Conservation (phyloP, 768 basidiomycete genomes). For the Tephrocybe sp. region DNA sequence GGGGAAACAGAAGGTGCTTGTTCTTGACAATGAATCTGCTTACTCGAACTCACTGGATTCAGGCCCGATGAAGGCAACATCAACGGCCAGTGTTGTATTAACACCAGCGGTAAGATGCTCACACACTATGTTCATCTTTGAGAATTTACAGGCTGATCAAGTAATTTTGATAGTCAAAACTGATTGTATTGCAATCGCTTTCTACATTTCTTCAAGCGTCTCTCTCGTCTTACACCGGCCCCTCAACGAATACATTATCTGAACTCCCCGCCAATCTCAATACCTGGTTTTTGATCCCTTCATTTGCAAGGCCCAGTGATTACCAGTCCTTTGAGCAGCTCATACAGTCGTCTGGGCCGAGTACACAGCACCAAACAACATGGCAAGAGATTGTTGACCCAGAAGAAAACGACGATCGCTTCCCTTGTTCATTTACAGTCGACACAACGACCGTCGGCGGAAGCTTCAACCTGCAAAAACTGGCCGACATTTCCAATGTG, state of each 20-base stretch:
- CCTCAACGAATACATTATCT: slow-evolving; percentile 2
- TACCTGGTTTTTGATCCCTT: slow-evolving; percentile 65
- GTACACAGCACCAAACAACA: slow-evolving; percentile 8
- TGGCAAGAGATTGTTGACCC: slow-evolving; percentile 38
- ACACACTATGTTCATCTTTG: not conserved
- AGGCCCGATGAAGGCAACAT: slow-evolving; percentile 50
- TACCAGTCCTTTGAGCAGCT: slow-evolving; percentile 54
- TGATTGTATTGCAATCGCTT: slow-evolving; percentile 73
- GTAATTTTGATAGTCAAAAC: slow-evolving; percentile 58
- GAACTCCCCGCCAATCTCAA: slow-evolving; percentile 25
- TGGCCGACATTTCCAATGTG: slow-evolving; percentile 10
- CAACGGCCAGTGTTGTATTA: slow-evolving; percentile 64
- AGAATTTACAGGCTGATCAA: not conserved
- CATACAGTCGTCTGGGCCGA: slow-evolving; percentile 29
- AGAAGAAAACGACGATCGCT: slow-evolving; percentile 35
- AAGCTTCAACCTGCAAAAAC: slow-evolving; percentile 6
- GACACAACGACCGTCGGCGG: not conserved
- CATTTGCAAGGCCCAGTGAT: slow-evolving; percentile 52
- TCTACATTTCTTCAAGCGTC: slow-evolving; percentile 62
- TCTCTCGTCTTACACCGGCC: slow-evolving; percentile 25
- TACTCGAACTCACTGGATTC: not conserved
- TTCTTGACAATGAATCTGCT: not conserved
- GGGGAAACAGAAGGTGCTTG: slow-evolving; percentile 54
- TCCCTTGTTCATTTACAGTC: slow-evolving; percentile 23
- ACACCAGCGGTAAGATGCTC: slow-evolving; percentile 54